A percentile compares a stretch with the other conserved stretches of the same genome.
These are phyloP conservation scores for Pleurotus platypus DNA, from an alignment of 768 basidiomycete species.

Conservation along the genomic window DNA sequence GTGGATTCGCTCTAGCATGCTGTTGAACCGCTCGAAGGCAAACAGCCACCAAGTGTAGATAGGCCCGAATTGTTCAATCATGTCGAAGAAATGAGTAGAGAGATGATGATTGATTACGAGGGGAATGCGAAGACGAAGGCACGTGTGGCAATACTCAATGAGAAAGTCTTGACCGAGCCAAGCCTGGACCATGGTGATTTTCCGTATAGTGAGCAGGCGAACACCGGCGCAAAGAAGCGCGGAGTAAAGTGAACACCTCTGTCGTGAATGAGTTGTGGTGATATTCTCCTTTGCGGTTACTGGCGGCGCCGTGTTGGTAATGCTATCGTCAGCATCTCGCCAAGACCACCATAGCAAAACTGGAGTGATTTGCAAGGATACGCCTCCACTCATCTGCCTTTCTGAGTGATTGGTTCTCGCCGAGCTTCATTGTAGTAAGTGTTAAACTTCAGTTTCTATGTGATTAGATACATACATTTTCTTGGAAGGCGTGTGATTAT, in stretches of 20 bases:
- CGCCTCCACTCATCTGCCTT: conserved; percentile 29
- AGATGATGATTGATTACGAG: conserved; percentile 25
- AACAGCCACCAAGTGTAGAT: conserved; percentile 32
- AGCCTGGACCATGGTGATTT: conserved; percentile 20
- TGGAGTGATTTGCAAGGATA: conserved; percentile 19
- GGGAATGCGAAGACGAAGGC: conserved; percentile 13
- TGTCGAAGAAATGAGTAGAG: conserved; percentile 18
- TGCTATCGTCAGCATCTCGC: conserved; percentile 17
- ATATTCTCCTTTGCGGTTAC: conserved; percentile 16
- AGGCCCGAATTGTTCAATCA: conserved; percentile 23
- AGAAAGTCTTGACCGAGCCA: conserved; percentile 19
- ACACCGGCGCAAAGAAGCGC: conserved; percentile 11
- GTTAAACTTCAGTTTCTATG: not conserved
- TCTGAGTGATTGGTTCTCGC: conserved; percentile 26
- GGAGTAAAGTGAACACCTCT: conserved; percentile 10
- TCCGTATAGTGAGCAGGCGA: conserved; percentile 12
- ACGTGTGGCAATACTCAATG: conserved; percentile 13
- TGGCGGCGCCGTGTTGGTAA: conserved; percentile 12
- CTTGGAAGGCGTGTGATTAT: no score
- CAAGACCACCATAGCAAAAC: conserved; percentile 24
- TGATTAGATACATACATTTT: conserved; percentile 21
- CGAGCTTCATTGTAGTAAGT: conserved; percentile 15
- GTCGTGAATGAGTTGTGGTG: conserved; percentile 12
- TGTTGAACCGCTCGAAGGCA: conserved; percentile 30
- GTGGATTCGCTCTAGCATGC: conserved; percentile 26